These are phyloP conservation scores for Larix kaempferi DNA, from an alignment of 75 land plant species.

Conservation along the genomic window DNA sequence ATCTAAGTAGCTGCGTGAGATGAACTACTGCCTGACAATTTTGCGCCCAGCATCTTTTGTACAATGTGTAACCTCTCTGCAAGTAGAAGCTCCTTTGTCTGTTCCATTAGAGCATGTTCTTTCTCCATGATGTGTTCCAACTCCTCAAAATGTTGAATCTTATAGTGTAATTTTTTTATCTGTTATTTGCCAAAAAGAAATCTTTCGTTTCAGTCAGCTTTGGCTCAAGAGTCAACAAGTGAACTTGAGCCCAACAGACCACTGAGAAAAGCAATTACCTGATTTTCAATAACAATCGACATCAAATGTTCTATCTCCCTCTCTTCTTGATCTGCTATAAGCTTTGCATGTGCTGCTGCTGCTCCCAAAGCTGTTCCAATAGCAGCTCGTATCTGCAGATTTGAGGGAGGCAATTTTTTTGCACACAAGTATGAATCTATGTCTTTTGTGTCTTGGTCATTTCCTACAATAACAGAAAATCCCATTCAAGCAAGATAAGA, in stretches of 20 bases:
- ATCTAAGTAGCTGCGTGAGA: too few species aligned
- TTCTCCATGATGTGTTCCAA: constrained; percentile 71
- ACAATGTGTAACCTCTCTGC: constrained; percentile 52
- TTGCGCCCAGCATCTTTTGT: constrained; percentile 1
- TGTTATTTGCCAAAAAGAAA: constrained; percentile 13
- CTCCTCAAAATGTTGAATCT: constrained; percentile 81
- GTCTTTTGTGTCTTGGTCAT: background rate
- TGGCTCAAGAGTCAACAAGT: background rate
- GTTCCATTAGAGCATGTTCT: constrained; percentile 52
- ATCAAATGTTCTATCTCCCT: constrained; percentile 77
- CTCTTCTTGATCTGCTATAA: constrained; percentile 92
- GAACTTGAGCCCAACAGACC: background rate
- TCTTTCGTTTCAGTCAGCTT: background rate
- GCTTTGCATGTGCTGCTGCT: constrained; percentile 85
- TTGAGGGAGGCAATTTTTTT: background rate
- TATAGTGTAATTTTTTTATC: constrained; percentile 68
- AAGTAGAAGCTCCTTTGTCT: constrained; percentile 45
- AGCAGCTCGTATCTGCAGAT: constrained; percentile 54
- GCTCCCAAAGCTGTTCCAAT: constrained; percentile 83
- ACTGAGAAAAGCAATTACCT: constrained; percentile 42
- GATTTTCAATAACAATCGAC: constrained; percentile 74
- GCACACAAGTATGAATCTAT: background rate
- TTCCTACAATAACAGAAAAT: background rate
- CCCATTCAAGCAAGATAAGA: background rate
- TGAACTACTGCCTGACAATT: too few species aligned